A percentile compares a stretch with the other conserved stretches of the same genome.
phyloP scores from a whole-genome alignment of 805 yeast species.

The Ogataea siamensis region DNA sequence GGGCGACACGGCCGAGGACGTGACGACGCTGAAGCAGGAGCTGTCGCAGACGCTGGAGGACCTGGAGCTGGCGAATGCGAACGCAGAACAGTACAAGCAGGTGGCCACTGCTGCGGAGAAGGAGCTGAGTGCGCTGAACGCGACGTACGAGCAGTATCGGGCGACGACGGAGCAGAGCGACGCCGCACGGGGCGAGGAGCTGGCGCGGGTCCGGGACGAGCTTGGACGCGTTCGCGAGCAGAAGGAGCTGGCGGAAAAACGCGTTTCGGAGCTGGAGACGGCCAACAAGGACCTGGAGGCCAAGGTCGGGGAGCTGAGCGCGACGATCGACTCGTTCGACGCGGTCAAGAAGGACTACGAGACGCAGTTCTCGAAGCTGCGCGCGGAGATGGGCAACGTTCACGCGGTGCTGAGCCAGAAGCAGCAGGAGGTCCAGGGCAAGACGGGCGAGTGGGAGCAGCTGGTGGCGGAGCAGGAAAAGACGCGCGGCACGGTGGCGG shows the following conservation, averaged over 20 bases:
- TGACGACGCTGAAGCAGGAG: slow-evolving; percentile 30
- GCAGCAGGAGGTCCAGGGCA: slow-evolving; percentile 20
- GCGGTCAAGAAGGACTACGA: slow-evolving; percentile 32
- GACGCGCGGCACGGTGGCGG: slow-evolving; percentile 19
- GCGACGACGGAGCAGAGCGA: slow-evolving; percentile 26
- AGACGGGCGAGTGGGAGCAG: slow-evolving; percentile 29
- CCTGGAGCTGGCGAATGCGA: slow-evolving; percentile 54
- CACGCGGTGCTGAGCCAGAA: slow-evolving; percentile 10
- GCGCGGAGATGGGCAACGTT: slow-evolving; percentile 31
- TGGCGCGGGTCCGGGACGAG: slow-evolving; percentile 15
- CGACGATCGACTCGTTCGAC: slow-evolving; percentile 25
- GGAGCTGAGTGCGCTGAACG: slow-evolving; percentile 53
- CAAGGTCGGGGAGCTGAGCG: slow-evolving; percentile 26
- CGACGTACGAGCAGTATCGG: slow-evolving; percentile 50
- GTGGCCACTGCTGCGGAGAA: slow-evolving; percentile 67
- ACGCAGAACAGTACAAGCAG: slow-evolving; percentile 57
- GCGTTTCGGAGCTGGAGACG: slow-evolving; percentile 12
- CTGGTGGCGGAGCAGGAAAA: slow-evolving; percentile 26
- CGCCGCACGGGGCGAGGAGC: slow-evolving; percentile 9
- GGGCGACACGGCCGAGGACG: slow-evolving; percentile 23
- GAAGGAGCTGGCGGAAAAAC: slow-evolving; percentile 16
- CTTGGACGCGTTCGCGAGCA: slow-evolving; percentile 14
- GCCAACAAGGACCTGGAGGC: slow-evolving; percentile 14
- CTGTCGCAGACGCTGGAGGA: slow-evolving; percentile 46
- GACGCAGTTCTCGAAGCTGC: slow-evolving; percentile 13